Evolutionary conservation across 2,329 filamentous ascomycete genomes (phyloP), one percentile per base, ranked within the genome.

Genomic region (Verticillium klebahnii): DNA sequence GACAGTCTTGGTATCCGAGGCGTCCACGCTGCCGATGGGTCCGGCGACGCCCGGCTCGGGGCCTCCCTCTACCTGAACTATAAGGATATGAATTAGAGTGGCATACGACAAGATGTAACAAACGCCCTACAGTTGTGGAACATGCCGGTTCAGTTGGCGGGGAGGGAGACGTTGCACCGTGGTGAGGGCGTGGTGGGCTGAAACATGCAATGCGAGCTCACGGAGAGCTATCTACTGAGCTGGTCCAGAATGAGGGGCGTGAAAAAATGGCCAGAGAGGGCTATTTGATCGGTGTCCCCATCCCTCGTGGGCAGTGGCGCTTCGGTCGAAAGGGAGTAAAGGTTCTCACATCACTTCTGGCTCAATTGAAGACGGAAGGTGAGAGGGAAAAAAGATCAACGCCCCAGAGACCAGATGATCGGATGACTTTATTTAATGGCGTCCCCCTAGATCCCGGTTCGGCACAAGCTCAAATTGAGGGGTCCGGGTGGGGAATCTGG

Each of bases 1-100:
- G 68, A 82, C 81, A 65, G 81, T 77, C 72, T 82, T 81, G 57
- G 75, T 72, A 9, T 75, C 71, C 17, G 68, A 66, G 17, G 68
- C 70, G 32, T 73, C 74, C 61, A 72, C 77, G 31, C 77, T 67
- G 65, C 78, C 80, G 62, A 72, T 66, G 66, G 68, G 72, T 7
- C 34, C 36, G 17, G 39, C 25, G 8, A 23, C 29, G 7, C 37
- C 39, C 8, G 29, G 25, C 15, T 58, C 23, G 7, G 12, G 3
- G 17, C 39, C 45, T 5, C 37, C 57, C 17, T 58, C 37, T 5
- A 58, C 39, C 25, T 58, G 57, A 19, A 58, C 57, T 58, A 12
- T 19, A 32, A 23, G 17, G 11, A n/a, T 12, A 25, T 6, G 29
- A 19, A 5, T 32, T 32, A 32, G 34, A 36, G n/a, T 14, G 11